Percentiles rank a stretch among this genome's conserved stretches.
Evolutionary conservation across 1,139 yeast genomes (phyloP).

Genomic region (Yamadazyma jaroonii): DNA sequence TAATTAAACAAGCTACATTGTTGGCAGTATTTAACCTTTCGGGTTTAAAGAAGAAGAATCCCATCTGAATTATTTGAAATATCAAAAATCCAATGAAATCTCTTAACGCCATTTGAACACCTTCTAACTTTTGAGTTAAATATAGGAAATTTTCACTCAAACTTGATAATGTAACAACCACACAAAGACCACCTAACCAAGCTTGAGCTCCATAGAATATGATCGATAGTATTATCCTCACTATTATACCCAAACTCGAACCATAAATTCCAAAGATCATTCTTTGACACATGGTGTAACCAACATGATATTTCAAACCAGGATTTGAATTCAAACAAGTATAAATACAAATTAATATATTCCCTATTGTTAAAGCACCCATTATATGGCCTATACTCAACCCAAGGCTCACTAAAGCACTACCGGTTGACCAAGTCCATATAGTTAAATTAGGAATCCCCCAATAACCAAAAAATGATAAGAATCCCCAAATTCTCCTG

Average conservation of each 20-base stretch:
- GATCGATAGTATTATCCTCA: conserved; percentile 17
- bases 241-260: conserved; percentile 15
- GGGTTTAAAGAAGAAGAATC: conserved; percentile 16
- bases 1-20: conserved; percentile 14
- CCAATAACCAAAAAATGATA: conserved; percentile 22
- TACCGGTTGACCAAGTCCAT: conserved; percentile 21
- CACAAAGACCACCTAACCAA: conserved; percentile 18
- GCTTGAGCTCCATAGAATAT: conserved; percentile 21
- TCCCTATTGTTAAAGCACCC: conserved; percentile 20
- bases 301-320: conserved; percentile 20
- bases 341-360: conserved; percentile 16
- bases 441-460: conserved; percentile 20
- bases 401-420: conserved; percentile 18
- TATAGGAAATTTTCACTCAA: conserved; percentile 14
- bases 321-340: conserved; percentile 20
- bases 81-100: conserved; percentile 20
- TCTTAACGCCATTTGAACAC: conserved; percentile 15
- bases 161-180: conserved; percentile 16
- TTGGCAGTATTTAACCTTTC: conserved; percentile 16
- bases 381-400: conserved; percentile 18
- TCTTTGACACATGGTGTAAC: conserved; percentile 21
- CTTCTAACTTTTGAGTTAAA: conserved; percentile 16
- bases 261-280: conserved; percentile 21
- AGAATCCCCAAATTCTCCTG: conserved; percentile 21
- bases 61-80: conserved; percentile 17